Conservation (phyloP, 2,329 filamentous ascomycete genomes). For the Ophiobolus disseminans region DNA sequence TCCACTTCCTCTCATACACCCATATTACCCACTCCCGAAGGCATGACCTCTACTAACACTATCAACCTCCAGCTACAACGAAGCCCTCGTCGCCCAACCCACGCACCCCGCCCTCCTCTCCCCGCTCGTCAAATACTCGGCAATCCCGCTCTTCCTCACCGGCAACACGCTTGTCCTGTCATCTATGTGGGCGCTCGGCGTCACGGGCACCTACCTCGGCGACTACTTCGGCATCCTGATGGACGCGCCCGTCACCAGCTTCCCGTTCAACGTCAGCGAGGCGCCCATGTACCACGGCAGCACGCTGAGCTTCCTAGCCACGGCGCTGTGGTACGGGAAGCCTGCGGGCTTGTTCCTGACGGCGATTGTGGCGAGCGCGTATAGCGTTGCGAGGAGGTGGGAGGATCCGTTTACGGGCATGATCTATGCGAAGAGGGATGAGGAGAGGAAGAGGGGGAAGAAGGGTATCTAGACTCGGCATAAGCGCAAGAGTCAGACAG, state of each 20-base stretch:
- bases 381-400: constrained; percentile 79
- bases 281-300: constrained; percentile 97
- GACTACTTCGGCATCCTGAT: constrained; percentile 99
- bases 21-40: neutral
- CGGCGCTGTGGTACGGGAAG: constrained; percentile 83
- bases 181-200: constrained; percentile 88
- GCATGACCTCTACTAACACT: constrained; percentile 4
- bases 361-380: constrained; percentile 75
- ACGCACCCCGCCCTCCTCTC: constrained; percentile 74
- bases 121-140: constrained; percentile 66
- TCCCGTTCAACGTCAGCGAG: constrained; percentile 90
- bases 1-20: constrained; percentile 10
- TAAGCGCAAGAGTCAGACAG: too few relatives aligned
- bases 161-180: constrained; percentile 88
- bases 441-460: constrained; percentile 52
- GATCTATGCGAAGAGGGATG: constrained; percentile 88
- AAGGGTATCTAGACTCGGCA: constrained; percentile 37
- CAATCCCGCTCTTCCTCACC: constrained; percentile 72
- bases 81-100: constrained; percentile 78
- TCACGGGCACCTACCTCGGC: constrained; percentile 94
- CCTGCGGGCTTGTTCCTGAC: constrained; percentile 84
- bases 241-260: constrained; percentile 91
- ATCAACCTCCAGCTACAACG: constrained; percentile 71
- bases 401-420: constrained; percentile 94
- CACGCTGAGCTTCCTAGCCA: constrained; percentile 89